phyloP scores from a whole-genome alignment of 1,139 yeast genomes.

The Ogataea hybrid region DNA sequence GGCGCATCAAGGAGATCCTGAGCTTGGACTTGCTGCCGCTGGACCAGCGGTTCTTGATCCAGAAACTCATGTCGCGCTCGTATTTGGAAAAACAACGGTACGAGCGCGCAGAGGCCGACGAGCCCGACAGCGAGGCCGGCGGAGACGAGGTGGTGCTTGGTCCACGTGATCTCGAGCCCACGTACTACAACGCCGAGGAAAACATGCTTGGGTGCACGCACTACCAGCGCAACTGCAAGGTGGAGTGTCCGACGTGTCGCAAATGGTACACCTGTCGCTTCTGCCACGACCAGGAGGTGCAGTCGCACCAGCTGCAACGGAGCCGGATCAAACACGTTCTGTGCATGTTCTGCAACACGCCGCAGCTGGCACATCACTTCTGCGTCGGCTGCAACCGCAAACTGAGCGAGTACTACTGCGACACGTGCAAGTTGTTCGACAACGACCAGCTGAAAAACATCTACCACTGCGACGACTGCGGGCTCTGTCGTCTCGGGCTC shows the following conservation, averaged over 20 bases:
- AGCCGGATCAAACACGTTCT: conserved; percentile 63
- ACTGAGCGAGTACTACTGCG: conserved; percentile 77
- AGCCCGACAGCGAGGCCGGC: conserved; percentile 23
- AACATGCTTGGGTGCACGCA: conserved; percentile 73
- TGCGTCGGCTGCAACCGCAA: conserved; percentile 66
- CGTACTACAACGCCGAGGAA: conserved; percentile 46
- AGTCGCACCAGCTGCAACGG: conserved; percentile 64
- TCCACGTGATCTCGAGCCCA: conserved; percentile 47
- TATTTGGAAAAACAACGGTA: conserved; percentile 49
- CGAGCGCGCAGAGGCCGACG: conserved; percentile 33
- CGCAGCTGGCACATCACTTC: conserved; percentile 69
- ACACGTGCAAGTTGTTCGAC: conserved; percentile 76
- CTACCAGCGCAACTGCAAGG: conserved; percentile 79
- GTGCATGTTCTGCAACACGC: conserved; percentile 76
- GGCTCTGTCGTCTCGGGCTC: conserved; percentile 85
- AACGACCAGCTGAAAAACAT: conserved; percentile 78
- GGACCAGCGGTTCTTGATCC: conserved; percentile 63
- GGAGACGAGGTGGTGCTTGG: conserved; percentile 40
- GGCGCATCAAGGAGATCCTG: conserved; percentile 57
- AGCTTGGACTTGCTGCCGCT: conserved; percentile 45
- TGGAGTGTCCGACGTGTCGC: conserved; percentile 74
- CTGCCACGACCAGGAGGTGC: conserved; percentile 70
- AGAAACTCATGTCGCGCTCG: conserved; percentile 75
- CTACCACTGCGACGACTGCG: conserved; percentile 91
- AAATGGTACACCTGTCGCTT: conserved; percentile 81